Evolutionary conservation across 371 early-diverging fungal species (phyloP).

Genomic region (Mucor indicus): DNA sequence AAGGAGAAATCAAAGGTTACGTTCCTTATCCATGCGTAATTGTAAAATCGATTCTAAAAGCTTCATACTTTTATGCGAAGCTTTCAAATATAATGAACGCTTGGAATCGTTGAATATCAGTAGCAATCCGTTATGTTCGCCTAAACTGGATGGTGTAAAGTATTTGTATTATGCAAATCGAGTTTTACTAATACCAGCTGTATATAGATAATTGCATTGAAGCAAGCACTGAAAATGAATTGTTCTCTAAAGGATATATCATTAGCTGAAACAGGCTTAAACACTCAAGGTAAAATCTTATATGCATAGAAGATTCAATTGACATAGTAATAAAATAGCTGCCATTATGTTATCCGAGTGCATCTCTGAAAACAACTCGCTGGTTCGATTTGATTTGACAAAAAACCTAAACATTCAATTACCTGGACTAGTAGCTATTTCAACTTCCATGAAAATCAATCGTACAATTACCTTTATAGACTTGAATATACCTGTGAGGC

Average conservation of each 20-base stretch:
- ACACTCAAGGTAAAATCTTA: conserved; percentile 65
- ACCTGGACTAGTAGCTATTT: conserved; percentile 78
- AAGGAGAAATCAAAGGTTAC: conserved; percentile 55
- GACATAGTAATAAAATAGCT: conserved; percentile 17
- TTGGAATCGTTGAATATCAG: conserved; percentile 44
- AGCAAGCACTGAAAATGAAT: conserved; percentile 63
- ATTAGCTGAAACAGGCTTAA: conserved; percentile 60
- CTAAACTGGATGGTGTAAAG: too few species aligned
- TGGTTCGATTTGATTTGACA: conserved; percentile 71
- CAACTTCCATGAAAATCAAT: conserved; percentile 75
- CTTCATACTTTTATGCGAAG: conserved; percentile 54
- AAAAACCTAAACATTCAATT: conserved; percentile 69
- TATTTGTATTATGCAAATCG: too few species aligned
- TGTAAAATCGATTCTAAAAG: conserved; percentile 59
- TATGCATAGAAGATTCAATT: too few species aligned
- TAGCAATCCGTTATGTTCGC: conserved; percentile 35
- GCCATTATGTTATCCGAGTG: conserved; percentile 79
- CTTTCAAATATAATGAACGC: conserved; percentile 55
- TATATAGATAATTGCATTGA: conserved; percentile 56
- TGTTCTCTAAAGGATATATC: conserved; percentile 55
- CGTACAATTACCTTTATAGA: conserved; percentile 68
- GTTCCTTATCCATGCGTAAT: conserved; percentile 44
- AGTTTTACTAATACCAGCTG: too few species aligned
- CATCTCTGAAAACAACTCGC: conserved; percentile 67
- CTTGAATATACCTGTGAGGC: conserved; percentile 61